These are phyloP conservation scores for Petasospora fabianii DNA, from an alignment of 1,139 yeast genomes.

Conservation along the genomic window DNA sequence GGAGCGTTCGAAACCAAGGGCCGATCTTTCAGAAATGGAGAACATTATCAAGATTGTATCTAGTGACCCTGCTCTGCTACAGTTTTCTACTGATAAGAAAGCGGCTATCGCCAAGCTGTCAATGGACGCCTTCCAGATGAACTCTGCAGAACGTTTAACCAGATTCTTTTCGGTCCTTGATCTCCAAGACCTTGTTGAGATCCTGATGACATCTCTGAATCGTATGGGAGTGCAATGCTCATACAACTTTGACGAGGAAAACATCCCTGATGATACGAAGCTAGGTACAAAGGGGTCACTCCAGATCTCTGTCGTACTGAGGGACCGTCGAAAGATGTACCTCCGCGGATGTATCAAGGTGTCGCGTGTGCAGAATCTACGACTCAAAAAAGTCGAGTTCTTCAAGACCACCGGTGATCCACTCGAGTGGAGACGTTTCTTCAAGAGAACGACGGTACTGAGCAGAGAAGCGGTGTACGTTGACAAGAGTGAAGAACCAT, in stretches of 20 bases:
- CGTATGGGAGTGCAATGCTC: conserved; percentile 35
- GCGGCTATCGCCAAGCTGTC: conserved; percentile 5
- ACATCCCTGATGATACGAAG: conserved; percentile 11
- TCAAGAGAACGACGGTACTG: conserved; percentile 47
- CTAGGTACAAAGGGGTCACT: conserved; percentile 25
- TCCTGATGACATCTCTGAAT: conserved; percentile 37
- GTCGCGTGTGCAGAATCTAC: conserved; percentile 31
- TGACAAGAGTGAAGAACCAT: conserved; percentile 9
- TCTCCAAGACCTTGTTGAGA: conserved; percentile 40
- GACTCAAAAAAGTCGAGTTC: conserved; percentile 45
- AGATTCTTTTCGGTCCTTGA: conserved; percentile 45
- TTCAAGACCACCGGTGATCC: conserved; percentile 58
- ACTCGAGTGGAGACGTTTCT: conserved; percentile 62
- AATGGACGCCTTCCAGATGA: conserved; percentile 16
- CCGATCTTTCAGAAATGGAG: conserved; percentile 25
- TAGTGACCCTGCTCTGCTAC: conserved; percentile 49
- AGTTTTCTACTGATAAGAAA: conserved; percentile 33
- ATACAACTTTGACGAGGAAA: conserved; percentile 16
- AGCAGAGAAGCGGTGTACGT: conserved; percentile 47
- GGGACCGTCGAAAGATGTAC: conserved; percentile 44
- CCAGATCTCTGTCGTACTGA: conserved; percentile 39
- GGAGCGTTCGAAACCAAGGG: conserved; percentile 9
- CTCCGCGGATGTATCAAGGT: conserved; percentile 47
- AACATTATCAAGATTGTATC: conserved; percentile 37
- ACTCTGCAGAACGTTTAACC: conserved; percentile 42